Evolutionary conservation across 176 grass and related monocot species (phyloP).

Genomic region (Musa acuminata): DNA sequence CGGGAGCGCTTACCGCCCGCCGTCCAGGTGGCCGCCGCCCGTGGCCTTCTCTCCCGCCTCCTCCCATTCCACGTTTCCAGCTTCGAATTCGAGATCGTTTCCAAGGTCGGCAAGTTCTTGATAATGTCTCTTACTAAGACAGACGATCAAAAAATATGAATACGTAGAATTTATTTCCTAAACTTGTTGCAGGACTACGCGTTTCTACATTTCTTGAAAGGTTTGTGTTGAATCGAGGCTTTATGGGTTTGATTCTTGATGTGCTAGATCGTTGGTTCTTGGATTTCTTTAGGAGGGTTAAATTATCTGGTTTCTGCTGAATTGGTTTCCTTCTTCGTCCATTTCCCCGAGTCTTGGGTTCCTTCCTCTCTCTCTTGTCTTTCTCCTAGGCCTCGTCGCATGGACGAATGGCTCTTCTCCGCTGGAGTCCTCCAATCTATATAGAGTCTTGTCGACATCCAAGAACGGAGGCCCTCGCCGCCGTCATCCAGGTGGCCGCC

Average conservation of each 20-base stretch:
- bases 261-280: too few relatives aligned
- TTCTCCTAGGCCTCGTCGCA: conserved; percentile 14
- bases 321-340: too few relatives aligned
- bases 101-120: conserved; percentile 31
- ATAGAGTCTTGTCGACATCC: conserved; percentile 37
- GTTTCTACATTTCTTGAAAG: too few relatives aligned
- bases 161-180: background rate
- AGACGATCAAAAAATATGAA: too few relatives aligned
- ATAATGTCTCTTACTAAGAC: too few relatives aligned
- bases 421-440: conserved; percentile 31
- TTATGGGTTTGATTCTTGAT: too few relatives aligned
- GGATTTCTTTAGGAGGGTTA: too few relatives aligned
- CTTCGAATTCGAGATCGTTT: conserved; percentile 49
- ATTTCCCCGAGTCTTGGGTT: too few relatives aligned
- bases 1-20: conserved; percentile 24
- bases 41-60: conserved; percentile 36
- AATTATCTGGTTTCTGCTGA: too few relatives aligned
- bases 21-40: conserved; percentile 39
- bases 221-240: too few relatives aligned
- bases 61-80: conserved; percentile 51
- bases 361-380: conserved; percentile 5
- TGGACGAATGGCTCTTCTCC: background rate
- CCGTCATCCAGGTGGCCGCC: too few relatives aligned
- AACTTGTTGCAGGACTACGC: background rate
- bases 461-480: too few relatives aligned